Percentiles rank a stretch among this genome's conserved stretches.
phyloP scores from a whole-genome alignment of 352 stramenopile genomes.

The Globisporangium cederbergense region DNA sequence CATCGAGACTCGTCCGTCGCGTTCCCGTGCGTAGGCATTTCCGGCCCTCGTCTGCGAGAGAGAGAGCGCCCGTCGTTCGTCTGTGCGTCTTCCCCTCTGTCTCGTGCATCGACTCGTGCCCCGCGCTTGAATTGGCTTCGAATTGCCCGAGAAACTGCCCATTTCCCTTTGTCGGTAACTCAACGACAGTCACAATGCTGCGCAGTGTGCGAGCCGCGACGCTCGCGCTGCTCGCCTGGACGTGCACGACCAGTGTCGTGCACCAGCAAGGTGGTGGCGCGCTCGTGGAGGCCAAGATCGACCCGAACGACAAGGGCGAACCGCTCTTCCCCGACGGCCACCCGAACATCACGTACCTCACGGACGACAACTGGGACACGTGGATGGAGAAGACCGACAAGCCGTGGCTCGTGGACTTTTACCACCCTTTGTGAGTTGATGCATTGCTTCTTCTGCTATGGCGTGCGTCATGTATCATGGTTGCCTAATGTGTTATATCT shows the following conservation, averaged over 20 bases:
- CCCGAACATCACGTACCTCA: constrained; percentile 85
- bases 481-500: constrained; percentile 8
- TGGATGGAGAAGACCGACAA: constrained; percentile 72
- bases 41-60: background rate
- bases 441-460: background rate
- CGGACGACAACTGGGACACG: constrained; percentile 78
- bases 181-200: background rate
- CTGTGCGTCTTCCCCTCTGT: background rate
- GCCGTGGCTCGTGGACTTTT: constrained; percentile 84
- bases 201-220: constrained; percentile 10
- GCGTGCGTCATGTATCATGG: background rate
- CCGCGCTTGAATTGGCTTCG: background rate
- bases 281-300: constrained; percentile 31
- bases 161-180: background rate
- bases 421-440: constrained; percentile 77
- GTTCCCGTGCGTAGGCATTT: background rate
- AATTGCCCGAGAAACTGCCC: background rate
- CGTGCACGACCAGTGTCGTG: constrained; percentile 5
- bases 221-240: constrained; percentile 13
- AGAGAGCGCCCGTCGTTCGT: background rate
- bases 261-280: background rate
- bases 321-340: constrained; percentile 78
- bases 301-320: constrained; percentile 73
- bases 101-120: background rate
- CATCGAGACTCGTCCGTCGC: background rate